Percentiles rank a stretch among this genome's conserved stretches.
Conservation (phyloP, 2,329 filamentous ascomycete species). For the Aquanectria penicillioides region DNA sequence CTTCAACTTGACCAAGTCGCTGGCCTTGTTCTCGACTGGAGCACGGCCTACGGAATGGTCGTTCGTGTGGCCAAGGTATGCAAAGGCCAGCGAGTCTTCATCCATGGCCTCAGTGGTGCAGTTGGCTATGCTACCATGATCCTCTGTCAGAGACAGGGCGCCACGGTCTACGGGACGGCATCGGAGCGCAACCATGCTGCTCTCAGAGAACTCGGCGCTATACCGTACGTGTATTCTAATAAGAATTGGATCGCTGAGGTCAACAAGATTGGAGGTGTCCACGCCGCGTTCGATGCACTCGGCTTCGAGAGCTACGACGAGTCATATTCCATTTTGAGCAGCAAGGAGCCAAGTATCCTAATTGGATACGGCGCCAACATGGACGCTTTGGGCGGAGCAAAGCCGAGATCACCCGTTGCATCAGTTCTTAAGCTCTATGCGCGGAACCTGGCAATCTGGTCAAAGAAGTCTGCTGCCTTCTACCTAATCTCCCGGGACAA, state of each 20-base stretch:
- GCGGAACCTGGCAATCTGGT: slow-evolving; percentile 36
- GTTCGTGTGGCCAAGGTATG: slow-evolving; percentile 51
- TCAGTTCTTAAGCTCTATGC: slow-evolving; percentile 49
- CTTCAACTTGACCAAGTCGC: slow-evolving; percentile 52
- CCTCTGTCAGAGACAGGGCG: slow-evolving; percentile 54
- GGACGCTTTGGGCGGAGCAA: slow-evolving; percentile 40
- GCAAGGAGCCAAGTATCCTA: slow-evolving; percentile 46
- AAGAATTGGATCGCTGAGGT: slow-evolving; percentile 60
- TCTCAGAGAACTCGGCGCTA: slow-evolving; percentile 50
- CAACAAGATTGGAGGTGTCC: slow-evolving; percentile 55
- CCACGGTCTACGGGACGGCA: slow-evolving; percentile 61
- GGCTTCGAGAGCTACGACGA: slow-evolving; percentile 62
- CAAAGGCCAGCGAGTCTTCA: slow-evolving; percentile 57
- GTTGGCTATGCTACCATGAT: slow-evolving; percentile 56
- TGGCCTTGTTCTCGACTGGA: slow-evolving; percentile 57
- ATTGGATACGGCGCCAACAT: slow-evolving; percentile 52
- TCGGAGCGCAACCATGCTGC: slow-evolving; percentile 55
- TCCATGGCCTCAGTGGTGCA: slow-evolving; percentile 62
- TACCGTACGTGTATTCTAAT: slow-evolving; percentile 57
- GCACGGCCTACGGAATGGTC: slow-evolving; percentile 51
- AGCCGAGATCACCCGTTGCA: slow-evolving; percentile 44
- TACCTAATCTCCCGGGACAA: slow-evolving; percentile 49
- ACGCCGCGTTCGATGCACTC: slow-evolving; percentile 60
- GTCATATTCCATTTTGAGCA: slow-evolving; percentile 55
- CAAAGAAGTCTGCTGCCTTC: slow-evolving; percentile 46